A percentile compares a stretch with the other conserved stretches of the same genome.
These are phyloP conservation scores for Mycena rosella DNA, from an alignment of 768 basidiomycete species.

Conservation along the genomic window DNA sequence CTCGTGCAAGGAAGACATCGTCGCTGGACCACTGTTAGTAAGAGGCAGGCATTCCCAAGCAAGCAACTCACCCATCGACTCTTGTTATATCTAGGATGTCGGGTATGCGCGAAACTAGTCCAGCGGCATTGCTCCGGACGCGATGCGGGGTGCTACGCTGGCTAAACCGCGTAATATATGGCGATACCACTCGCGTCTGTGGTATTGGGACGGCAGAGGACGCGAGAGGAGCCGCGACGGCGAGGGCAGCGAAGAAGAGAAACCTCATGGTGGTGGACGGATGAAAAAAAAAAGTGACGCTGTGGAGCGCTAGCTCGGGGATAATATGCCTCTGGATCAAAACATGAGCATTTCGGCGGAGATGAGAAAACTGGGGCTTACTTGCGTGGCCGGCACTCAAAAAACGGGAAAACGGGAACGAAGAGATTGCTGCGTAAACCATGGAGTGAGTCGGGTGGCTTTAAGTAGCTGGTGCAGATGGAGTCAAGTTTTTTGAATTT, in stretches of 20 bases:
- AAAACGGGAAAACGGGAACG: constrained; percentile 4
- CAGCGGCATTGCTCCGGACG: constrained; percentile 17
- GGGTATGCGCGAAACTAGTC: constrained; percentile 31
- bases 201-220: constrained; percentile 30
- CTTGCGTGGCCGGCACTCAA: constrained; percentile 26
- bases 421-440: neutral
- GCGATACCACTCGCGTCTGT: constrained; percentile 26
- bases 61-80: constrained; percentile 14
- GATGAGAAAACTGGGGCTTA: neutral
- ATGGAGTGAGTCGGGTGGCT: no score
- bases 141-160: constrained; percentile 19
- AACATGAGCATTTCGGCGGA: neutral
- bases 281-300: neutral
- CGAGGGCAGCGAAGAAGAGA: constrained; percentile 11
- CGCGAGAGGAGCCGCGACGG: constrained; percentile 1
- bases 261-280: constrained; percentile 29
- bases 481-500: no score
- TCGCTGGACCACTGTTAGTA: constrained; percentile 15
- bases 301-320: neutral
- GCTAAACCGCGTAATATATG: constrained; percentile 28
- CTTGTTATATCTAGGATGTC: constrained; percentile 11
- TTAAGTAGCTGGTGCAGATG: no score
- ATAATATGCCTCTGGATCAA: neutral
- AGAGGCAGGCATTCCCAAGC: neutral
- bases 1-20: constrained; percentile 34